Conservation (phyloP, 2,329 filamentous ascomycete species). For the Verticillium albo-atrum region DNA sequence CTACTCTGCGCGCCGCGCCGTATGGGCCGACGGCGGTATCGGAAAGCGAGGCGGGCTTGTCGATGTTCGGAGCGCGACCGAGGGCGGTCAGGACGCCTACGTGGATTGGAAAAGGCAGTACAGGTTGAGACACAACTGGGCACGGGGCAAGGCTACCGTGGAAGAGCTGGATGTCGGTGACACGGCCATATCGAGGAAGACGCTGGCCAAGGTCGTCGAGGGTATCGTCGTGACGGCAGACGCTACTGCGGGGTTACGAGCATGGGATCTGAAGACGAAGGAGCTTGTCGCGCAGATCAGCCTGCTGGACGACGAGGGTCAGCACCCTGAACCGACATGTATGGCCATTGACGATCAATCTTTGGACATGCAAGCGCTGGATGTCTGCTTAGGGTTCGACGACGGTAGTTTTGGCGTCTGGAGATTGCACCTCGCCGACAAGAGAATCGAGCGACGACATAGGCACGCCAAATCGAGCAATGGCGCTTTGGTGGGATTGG, state of each 20-base stretch:
- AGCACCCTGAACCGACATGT: conserved; percentile 48
- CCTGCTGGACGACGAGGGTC: conserved; percentile 22
- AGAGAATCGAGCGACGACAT: conserved; percentile 45
- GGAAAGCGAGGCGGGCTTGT: conserved; percentile 37
- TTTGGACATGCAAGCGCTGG: conserved; percentile 39
- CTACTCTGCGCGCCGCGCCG: conserved; percentile 36
- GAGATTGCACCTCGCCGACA: conserved; percentile 44
- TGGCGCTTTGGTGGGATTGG: conserved; percentile 64
- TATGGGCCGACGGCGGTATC: conserved; percentile 37
- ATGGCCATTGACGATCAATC: conserved; percentile 59
- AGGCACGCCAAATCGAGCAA: conserved; percentile 58
- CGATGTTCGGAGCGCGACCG: conserved; percentile 49
- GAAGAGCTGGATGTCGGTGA: conserved; percentile 64
- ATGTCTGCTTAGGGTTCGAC: conserved; percentile 64
- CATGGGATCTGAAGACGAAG: conserved; percentile 69
- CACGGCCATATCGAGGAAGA: conserved; percentile 34
- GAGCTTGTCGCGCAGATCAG: conserved; percentile 49
- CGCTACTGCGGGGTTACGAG: conserved; percentile 62
- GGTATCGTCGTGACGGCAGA: conserved; percentile 78
- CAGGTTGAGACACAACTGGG: conserved; percentile 87
- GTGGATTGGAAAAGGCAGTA: conserved; percentile 88
- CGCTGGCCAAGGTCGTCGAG: conserved; percentile 73
- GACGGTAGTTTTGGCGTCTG: conserved; percentile 72
- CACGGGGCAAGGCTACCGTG: conserved; percentile 73
- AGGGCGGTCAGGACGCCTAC: conserved; percentile 53